Evolutionary conservation across 257 asterid genomes (phyloP).

Genomic region (Mentha longifolia): DNA sequence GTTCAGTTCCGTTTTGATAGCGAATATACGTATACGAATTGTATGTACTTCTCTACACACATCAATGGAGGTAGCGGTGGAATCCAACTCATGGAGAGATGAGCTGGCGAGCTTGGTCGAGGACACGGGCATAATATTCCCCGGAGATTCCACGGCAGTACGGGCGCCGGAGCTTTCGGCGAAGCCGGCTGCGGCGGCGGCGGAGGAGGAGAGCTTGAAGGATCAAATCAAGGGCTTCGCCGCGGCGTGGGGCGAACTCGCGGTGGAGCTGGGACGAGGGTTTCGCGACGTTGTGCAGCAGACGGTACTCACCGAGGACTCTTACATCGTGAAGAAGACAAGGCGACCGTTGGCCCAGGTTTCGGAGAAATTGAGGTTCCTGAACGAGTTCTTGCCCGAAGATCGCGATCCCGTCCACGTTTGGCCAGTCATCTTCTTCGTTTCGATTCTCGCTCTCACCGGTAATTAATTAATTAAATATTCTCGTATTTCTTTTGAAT

Average conservation of each 20-base stretch:
- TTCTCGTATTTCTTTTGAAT: background rate
- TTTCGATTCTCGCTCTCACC: conserved; percentile 64
- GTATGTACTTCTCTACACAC: conserved; percentile 11
- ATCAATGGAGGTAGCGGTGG: conserved; percentile 59
- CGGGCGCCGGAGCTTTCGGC: conserved; percentile 40
- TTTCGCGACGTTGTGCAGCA: conserved; percentile 81
- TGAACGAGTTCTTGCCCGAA: conserved; percentile 84
- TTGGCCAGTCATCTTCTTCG: conserved; percentile 72
- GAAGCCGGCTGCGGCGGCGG: conserved; percentile 37
- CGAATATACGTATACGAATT: conserved; percentile 8
- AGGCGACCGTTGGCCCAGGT: conserved; percentile 56
- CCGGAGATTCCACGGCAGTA: conserved; percentile 44
- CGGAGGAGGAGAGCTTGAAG: conserved; percentile 65
- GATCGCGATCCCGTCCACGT: conserved; percentile 88
- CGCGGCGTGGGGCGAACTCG: conserved; percentile 86
- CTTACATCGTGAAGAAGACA: conserved; percentile 71
- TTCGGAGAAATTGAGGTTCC: conserved; percentile 58
- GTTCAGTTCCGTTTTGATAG: background rate
- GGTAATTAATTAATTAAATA: conserved; percentile 50
- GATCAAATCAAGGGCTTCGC: conserved; percentile 88
- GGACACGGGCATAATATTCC: conserved; percentile 59
- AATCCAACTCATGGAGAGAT: conserved; percentile 73
- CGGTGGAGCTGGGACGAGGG: conserved; percentile 70
- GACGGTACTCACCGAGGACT: conserved; percentile 72
- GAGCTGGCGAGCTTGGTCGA: conserved; percentile 78